Conservation (phyloP, 192 early-diverging fungal genomes). For the Chytriomyces confervae region DNA sequence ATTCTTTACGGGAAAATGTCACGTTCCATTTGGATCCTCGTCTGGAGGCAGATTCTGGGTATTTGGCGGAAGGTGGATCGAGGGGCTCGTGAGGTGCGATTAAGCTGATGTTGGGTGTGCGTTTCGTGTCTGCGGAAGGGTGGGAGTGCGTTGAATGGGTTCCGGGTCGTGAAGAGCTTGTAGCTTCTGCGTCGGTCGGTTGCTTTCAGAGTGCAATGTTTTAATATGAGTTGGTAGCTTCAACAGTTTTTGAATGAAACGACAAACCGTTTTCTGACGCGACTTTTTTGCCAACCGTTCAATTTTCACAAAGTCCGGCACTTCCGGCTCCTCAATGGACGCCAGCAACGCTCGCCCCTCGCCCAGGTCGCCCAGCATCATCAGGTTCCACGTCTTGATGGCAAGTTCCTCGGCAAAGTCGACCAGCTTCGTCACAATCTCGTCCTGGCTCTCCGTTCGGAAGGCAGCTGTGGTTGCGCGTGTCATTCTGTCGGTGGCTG, state of each 20-base stretch:
- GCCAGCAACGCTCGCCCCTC: slow-evolving; percentile 11
- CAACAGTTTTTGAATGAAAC: not conserved
- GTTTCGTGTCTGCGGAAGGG: not conserved
- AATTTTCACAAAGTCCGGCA: slow-evolving; percentile 22
- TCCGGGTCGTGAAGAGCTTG: not conserved
- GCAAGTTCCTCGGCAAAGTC: slow-evolving; percentile 30
- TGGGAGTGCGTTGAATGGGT: not conserved
- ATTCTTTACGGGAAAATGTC: not conserved
- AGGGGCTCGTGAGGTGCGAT: too few relatives aligned
- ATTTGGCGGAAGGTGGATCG: too few relatives aligned
- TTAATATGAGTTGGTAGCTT: too few relatives aligned
- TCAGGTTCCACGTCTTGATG: slow-evolving; percentile 8
- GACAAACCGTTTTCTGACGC: not conserved
- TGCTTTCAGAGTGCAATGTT: not conserved
- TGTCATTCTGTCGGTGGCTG: slow-evolving; percentile 15
- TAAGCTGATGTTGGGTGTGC: not conserved
- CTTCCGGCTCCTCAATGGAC: not conserved
- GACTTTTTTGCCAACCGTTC: not conserved
- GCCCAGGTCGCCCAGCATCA: slow-evolving; percentile 18
- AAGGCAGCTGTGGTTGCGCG: slow-evolving; percentile 5
- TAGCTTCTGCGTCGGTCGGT: not conserved
- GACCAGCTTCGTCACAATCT: slow-evolving; percentile 16
- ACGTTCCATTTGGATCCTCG: not conserved
- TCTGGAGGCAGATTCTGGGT: too few relatives aligned
- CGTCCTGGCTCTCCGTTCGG: slow-evolving; percentile 12